phyloP scores from a whole-genome alignment of 495 filamentous ascomycete species.

The Chaetomium fimeti region DNA sequence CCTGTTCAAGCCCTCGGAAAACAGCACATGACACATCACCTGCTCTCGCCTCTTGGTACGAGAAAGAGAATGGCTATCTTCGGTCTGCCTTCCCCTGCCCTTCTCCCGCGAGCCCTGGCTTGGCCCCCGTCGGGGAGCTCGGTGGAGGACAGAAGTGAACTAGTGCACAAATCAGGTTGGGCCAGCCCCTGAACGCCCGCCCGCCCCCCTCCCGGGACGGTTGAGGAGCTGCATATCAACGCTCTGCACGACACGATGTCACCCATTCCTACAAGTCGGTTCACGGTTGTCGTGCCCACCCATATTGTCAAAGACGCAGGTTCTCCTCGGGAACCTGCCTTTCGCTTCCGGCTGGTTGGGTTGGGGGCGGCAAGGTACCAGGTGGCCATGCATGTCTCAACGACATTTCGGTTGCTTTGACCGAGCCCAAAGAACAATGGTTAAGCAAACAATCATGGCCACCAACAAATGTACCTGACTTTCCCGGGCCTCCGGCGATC shows the following conservation, averaged over 20 bases:
- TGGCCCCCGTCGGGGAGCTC: neutral
- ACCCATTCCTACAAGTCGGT: neutral
- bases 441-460: neutral
- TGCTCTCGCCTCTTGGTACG: neutral
- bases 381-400: neutral
- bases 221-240: neutral
- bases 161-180: neutral
- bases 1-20: neutral
- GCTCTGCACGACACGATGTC: neutral
- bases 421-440: neutral
- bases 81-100: neutral
- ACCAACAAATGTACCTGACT: neutral
- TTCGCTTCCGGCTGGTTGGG: neutral
- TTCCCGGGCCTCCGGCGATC: neutral
- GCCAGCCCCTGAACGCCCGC: neutral
- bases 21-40: neutral
- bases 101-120: neutral
- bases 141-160: neutral
- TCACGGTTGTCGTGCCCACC: neutral
- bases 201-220: neutral
- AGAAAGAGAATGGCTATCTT: neutral
- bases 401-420: neutral
- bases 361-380: neutral
- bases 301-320: neutral
- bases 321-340: neutral